A percentile compares a stretch with the other conserved stretches of the same genome.
phyloP scores from a whole-genome alignment of 2,329 filamentous ascomycete genomes.

The Diaporthe citri region DNA sequence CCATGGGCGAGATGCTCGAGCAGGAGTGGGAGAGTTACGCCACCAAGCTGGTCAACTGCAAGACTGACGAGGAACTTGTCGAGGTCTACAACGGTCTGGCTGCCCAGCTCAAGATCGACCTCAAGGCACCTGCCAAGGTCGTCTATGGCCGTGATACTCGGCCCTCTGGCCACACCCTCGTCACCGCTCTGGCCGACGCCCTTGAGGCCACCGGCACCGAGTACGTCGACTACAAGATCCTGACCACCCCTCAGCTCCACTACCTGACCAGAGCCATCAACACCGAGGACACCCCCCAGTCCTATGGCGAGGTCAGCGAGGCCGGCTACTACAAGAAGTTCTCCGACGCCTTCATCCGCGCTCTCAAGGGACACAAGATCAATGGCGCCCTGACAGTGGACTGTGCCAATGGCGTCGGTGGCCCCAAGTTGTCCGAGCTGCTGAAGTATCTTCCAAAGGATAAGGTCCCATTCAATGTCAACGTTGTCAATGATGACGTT shows the following conservation, averaged over 20 bases:
- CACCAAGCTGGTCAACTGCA: conserved; percentile 88
- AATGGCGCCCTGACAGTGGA: conserved; percentile 85
- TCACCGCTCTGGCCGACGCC: conserved; percentile 82
- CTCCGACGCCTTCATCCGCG: conserved; percentile 83
- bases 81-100: conserved; percentile 83
- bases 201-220: conserved; percentile 81
- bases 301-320: conserved; percentile 91
- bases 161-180: conserved; percentile 88
- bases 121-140: conserved; percentile 79
- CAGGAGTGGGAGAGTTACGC: conserved; percentile 93
- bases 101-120: conserved; percentile 80
- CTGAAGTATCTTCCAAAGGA: conserved; percentile 83
- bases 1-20: conserved; percentile 98
- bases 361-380: conserved; percentile 82
- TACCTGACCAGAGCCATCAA: conserved; percentile 96
- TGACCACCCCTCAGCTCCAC: conserved; percentile 98
- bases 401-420: conserved; percentile 96
- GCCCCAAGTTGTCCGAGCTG: conserved; percentile 88
- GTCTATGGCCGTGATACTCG: conserved; percentile 94
- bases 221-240: conserved; percentile 86
- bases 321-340: conserved; percentile 96
- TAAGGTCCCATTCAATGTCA: conserved; percentile 81
- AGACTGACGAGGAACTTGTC: conserved; percentile 79
- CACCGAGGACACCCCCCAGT: conserved; percentile 86
- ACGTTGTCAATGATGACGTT: conserved; percentile 92